Evolutionary conservation across 495 filamentous ascomycete species (phyloP), one percentile per base, ranked within the genome.

Genomic region (Aeminium ludgeri): DNA sequence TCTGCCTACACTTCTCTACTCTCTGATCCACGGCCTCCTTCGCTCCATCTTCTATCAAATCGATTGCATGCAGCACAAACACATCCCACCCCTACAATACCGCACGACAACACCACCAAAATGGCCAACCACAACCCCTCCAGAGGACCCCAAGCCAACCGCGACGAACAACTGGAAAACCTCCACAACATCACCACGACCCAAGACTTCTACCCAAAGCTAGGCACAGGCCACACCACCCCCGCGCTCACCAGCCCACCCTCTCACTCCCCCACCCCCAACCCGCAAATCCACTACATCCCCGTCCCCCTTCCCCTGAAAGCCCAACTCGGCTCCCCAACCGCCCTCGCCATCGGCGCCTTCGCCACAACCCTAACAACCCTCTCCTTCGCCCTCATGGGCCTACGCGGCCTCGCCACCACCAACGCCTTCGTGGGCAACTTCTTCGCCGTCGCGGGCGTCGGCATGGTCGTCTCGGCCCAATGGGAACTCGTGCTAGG

Each of bases 291-390:
- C 0, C 29, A 49, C 12, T 46, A 52, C 3, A 46, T 48, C 11
- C 51, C 51, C 31, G 56, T 59, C 23, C 45, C 56, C 8, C 55
- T 55, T 30, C 54, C 53, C 11, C 39, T 57, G 34, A 58, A 59
- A 39, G 51, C 53, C 27, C 56, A 57, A 27, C 47, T 59, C 25
- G 40, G 40, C 10, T 25, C 11, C 20, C 32, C 30, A 3, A 66
- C 63, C 16, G 65, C 65, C 1, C 43, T 68, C 10, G 66, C 63
- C 0, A 59, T 71, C 30, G 67, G 65, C 10, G 67, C 62, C 20
- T 69, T 69, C 50, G 59, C 61, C 0, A 69, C 65, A 15, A 71
- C 67, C 1, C 42, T 69, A 12, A 68, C 63, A 4, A 69, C 66
- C 1, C 54, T 69, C 2, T 60, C 61, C 0, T 48, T 69, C n/a